These are phyloP conservation scores for Boletus rubescentipes DNA, from an alignment of 768 basidiomycete genomes.

Conservation along the genomic window DNA sequence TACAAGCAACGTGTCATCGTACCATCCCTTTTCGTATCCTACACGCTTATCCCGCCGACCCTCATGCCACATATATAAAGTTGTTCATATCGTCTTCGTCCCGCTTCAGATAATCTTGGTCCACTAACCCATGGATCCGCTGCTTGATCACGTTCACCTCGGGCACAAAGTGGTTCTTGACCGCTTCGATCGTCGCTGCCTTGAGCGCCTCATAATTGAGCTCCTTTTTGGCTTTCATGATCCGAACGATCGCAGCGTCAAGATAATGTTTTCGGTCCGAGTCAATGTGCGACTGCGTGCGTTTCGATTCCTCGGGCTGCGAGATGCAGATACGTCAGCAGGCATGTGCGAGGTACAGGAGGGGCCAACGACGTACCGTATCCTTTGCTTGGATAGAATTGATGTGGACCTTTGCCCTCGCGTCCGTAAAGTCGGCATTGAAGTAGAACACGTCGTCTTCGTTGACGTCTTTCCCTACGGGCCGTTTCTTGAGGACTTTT, in stretches of 20 bases:
- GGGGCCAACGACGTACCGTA: conserved; percentile 55
- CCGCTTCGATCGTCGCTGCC: conserved; percentile 80
- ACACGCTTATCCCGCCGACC: not conserved
- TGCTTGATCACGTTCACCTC: conserved; percentile 84
- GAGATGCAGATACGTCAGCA: not conserved
- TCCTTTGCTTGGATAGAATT: conserved; percentile 95
- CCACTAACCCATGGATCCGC: conserved; percentile 78
- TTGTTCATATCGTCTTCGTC: conserved; percentile 68
- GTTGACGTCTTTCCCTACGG: conserved; percentile 73
- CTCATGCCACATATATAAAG: conserved; percentile 78
- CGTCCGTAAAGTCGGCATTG: conserved; percentile 81
- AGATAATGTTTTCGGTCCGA: conserved; percentile 82
- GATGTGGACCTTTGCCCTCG: conserved; percentile 80
- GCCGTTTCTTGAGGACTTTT: conserved; percentile 80
- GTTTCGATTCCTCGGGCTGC: conserved; percentile 82
- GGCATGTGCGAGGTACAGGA: not conserved
- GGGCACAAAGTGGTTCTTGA: conserved; percentile 85
- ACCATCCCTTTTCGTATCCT: not conserved
- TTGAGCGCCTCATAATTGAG: conserved; percentile 77
- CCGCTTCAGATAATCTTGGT: conserved; percentile 81
- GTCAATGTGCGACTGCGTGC: conserved; percentile 82
- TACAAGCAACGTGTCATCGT: not conserved
- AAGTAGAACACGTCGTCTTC: conserved; percentile 76
- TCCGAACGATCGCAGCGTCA: conserved; percentile 93
- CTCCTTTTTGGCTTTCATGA: conserved; percentile 93